A percentile compares a stretch with the other conserved stretches of the same genome.
Evolutionary conservation across 208 protist species (phyloP).

Genomic region (Acanthamoeba royreba): DNA sequence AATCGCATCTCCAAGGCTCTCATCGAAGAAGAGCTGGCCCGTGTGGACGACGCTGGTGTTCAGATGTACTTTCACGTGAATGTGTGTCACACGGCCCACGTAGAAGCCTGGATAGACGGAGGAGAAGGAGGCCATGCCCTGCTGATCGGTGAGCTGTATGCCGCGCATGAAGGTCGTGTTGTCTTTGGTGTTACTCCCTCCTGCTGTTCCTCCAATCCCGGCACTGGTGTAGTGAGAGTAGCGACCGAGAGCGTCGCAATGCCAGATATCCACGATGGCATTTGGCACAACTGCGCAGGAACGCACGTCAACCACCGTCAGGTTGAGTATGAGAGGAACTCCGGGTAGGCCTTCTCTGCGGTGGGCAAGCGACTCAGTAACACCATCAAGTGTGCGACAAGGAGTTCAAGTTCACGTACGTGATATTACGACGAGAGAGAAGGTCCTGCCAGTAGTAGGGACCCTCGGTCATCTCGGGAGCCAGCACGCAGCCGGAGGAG

Average conservation of each 20-base stretch:
- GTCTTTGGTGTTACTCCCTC: neutral
- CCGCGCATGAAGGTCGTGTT: constrained; percentile 49
- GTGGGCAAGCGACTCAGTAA: neutral
- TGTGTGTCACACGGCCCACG: constrained; percentile 39
- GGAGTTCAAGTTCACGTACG: neutral
- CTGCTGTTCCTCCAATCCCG: neutral
- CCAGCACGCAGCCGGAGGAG: neutral
- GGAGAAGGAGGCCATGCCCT: constrained; percentile 16
- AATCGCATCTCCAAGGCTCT: neutral
- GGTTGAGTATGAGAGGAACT: constrained; percentile 19
- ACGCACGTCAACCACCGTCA: constrained; percentile 6
- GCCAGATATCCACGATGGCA: constrained; percentile 54
- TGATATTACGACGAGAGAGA: neutral
- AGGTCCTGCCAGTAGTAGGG: constrained; percentile 31
- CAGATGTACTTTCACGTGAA: constrained; percentile 47
- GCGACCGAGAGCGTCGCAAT: constrained; percentile 31
- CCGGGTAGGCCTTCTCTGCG: constrained; percentile 38
- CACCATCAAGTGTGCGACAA: neutral
- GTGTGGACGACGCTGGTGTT: constrained; percentile 21
- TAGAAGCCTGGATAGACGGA: constrained; percentile 54
- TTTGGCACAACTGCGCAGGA: neutral
- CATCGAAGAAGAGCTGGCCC: constrained; percentile 48
- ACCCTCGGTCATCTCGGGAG: constrained; percentile 32
- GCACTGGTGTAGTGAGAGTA: constrained; percentile 51
- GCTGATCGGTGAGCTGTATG: constrained; percentile 13